phyloP scores from a whole-genome alignment of 441 rosid genomes.

The Melastoma candidum region DNA sequence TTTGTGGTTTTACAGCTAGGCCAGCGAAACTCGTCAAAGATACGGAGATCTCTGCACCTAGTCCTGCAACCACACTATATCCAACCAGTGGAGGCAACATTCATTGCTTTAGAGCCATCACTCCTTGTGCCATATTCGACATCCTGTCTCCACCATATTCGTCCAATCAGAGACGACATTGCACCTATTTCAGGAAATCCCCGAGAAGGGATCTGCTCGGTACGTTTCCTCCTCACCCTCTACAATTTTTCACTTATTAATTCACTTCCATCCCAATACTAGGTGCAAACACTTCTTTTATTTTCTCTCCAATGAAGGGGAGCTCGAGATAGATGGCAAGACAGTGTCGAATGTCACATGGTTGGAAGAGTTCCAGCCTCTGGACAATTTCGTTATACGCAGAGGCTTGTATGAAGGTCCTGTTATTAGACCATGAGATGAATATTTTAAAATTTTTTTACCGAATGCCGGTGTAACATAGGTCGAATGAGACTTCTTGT shows the following conservation, averaged over 20 bases:
- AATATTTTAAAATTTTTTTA: neutral
- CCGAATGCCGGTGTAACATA: constrained; percentile 15
- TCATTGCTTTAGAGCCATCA: constrained; percentile 58
- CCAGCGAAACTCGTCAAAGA: constrained; percentile 46
- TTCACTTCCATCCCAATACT: neutral
- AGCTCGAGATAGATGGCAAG: constrained; percentile 44
- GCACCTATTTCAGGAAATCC: constrained; percentile 54
- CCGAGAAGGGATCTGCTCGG: constrained; percentile 48
- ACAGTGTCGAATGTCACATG: constrained; percentile 41
- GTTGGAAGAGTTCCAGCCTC: constrained; percentile 73
- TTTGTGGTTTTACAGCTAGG: constrained; percentile 39
- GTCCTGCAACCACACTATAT: constrained; percentile 41
- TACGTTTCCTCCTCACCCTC: constrained; percentile 9
- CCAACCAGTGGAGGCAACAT: constrained; percentile 59
- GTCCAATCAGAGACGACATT: constrained; percentile 45
- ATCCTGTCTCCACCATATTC: constrained; percentile 74
- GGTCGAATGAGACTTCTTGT: constrained; percentile 17
- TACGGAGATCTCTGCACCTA: constrained; percentile 44
- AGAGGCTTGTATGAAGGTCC: constrained; percentile 64
- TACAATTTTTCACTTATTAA: neutral
- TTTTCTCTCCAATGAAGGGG: constrained; percentile 28
- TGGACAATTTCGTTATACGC: constrained; percentile 60
- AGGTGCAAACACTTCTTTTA: neutral
- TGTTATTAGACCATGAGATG: constrained; percentile 51
- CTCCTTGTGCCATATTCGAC: constrained; percentile 68